Base-by-base conservation (phyloP, 345 rosid species). In the Kernera saxatilis region DNA sequence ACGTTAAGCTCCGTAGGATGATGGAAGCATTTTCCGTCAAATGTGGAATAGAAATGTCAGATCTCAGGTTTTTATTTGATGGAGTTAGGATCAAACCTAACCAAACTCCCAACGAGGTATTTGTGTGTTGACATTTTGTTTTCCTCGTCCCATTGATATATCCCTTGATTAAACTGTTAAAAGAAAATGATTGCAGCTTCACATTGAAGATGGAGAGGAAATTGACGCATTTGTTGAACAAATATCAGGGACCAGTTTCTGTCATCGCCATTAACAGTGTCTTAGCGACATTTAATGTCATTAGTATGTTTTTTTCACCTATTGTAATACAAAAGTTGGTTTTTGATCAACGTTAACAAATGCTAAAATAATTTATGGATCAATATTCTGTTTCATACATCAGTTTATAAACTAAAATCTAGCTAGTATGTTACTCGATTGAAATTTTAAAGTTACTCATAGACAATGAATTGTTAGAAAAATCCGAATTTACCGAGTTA, bases 61-160 rank as follows among this genome's bases (percentile, higher is more conserved):
- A 1, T 10, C 5, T 55, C 1, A n/a, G 3, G 21, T 55, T 65
- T 8, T 5, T 2, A 13, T 64, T 65, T 17, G 67, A 73, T 56
- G 77, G 66, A 55, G 0, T 18, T 3, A 26, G 19, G 43, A 64
- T 73, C 59, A 54, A 37, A 17, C 65, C 71, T 18, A 9, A 19
- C 56, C 66, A 55, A 48, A 73, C 72, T 54, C 59, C 67, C n/a
- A 54, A 73, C 4, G 44, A 73, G 66, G 71, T 67, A 25, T 13
- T 10, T 35, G 2, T 35, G 12, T 8, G n/a, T 33, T 9, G 9
- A 33, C 37, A 33, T 8, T 9, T n/a, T n/a, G n/a, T n/a, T 9
- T 33, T 29, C 18, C 37, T 25, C n/a, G n/a, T n/a, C n/a, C 37
- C 25, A 14, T 0, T 11, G 2, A 29, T 54, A 25, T 58, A 19